Evolutionary conservation across 345 rosid species (phyloP).

Genomic region (Hibiscus trionum): DNA sequence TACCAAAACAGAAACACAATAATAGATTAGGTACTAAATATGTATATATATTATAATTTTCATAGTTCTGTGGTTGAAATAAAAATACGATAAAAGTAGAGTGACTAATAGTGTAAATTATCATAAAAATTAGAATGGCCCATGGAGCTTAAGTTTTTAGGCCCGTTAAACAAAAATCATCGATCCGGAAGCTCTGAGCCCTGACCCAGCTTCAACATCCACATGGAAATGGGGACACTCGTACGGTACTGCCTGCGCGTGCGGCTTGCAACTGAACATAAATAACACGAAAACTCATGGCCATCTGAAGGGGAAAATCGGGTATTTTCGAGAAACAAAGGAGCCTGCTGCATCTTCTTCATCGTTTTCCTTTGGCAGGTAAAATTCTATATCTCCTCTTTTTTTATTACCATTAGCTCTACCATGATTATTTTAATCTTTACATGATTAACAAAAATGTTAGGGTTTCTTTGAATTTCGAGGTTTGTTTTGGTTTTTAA

Average conservation of each 20-base stretch:
- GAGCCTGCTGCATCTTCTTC: background rate
- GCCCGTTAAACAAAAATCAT: background rate
- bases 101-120: too few species aligned
- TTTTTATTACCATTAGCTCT: background rate
- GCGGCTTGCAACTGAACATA: background rate
- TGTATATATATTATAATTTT: background rate
- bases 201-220: background rate
- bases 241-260: background rate
- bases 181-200: background rate
- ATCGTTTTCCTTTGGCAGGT: conserved; percentile 5
- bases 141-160: background rate
- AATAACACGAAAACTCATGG: background rate
- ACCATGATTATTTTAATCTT: background rate
- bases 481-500: background rate
- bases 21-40: too few species aligned
- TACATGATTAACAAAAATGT: background rate
- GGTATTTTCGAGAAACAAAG: background rate
- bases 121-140: background rate
- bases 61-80: too few species aligned
- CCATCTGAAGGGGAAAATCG: background rate
- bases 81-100: too few species aligned
- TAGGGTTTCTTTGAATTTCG: background rate
- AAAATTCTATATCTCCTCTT: background rate
- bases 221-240: background rate
- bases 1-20: too few species aligned